Evolutionary conservation across 2,329 filamentous ascomycete species (phyloP), one percentile per base, ranked within the genome.

Genomic region (Penicillium digitatum): DNA sequence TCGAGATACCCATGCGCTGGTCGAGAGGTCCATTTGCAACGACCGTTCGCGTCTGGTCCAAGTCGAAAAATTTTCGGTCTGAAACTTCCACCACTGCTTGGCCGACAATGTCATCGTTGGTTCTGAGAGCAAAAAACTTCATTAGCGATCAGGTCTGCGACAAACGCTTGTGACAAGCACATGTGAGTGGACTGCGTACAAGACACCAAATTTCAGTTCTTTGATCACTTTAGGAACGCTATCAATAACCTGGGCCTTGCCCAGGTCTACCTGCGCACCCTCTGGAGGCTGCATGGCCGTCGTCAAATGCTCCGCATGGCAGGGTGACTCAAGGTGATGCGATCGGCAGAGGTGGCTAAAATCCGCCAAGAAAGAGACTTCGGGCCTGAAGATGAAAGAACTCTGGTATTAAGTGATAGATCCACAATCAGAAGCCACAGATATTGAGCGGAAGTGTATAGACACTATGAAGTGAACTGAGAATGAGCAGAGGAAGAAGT

Each of bases 71-170:
- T 72, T 92, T 87, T 66, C 91, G 86, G 72, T 96, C 89, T n/a
- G 90, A 95, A 55, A 99, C 88, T 75, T 96, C 91, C 62, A 97
- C 83, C 54, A 96, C 91, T 60, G 89, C 91, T 75, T 99, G 94
- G 70, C 93, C 95, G 64, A 95, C 89, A 63, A 97, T 95, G 69
- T 97, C 90, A 71, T 95, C 89, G 66, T 89, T 91, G 26, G 92
- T 95, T 69, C 88, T 91, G 61, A 18, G 39, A 32, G 45, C 44
- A 52, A 27, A 38, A 52, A 16, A 35, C 26, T 48, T 26, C 16
- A 54, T 65, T 62, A 65, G 63, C 55, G 48, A 62, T 50, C 45
- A 42, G 18, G 52, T 55, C 38, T 39, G 48, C 57, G 52, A 51
- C 45, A 55, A 46, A 55, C 35, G 32, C 16, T 46, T 31, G 40